Conservation (phyloP, 805 yeast genomes). For the Suhomyces sp. region DNA sequence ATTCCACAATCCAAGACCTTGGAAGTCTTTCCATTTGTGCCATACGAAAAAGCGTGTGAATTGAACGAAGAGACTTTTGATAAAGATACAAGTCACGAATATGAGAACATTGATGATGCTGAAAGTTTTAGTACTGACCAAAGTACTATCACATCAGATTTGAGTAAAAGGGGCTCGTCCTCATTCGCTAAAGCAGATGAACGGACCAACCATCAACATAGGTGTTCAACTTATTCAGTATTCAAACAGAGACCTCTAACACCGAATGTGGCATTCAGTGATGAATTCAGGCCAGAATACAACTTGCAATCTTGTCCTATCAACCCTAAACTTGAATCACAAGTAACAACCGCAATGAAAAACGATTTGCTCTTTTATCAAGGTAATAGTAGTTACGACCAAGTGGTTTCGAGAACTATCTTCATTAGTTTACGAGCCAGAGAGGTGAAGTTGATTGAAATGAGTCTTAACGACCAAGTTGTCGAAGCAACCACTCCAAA, state of each 20-base stretch:
- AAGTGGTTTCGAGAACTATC: conserved; percentile 36
- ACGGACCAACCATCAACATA: not conserved
- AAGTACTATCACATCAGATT: conserved; percentile 12
- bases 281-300: conserved; percentile 54
- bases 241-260: conserved; percentile 22
- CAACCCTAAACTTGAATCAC: conserved; percentile 49
- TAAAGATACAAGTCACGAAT: not conserved
- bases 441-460: conserved; percentile 45
- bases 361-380: conserved; percentile 47
- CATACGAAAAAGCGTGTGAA: not conserved
- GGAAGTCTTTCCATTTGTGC: conserved; percentile 5
- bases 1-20: conserved; percentile 1
- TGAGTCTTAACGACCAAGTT: conserved; percentile 18
- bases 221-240: not conserved
- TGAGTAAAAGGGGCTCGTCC: not conserved
- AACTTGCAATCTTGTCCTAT: conserved; percentile 55
- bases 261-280: conserved; percentile 44
- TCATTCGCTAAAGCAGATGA: not conserved
- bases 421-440: conserved; percentile 45
- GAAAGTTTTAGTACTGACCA: conserved; percentile 10
- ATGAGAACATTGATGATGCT: conserved; percentile 9
- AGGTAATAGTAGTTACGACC: conserved; percentile 32
- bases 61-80: not conserved
- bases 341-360: conserved; percentile 51
- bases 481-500: not conserved